These are phyloP conservation scores for Solanum ahanhuiri DNA, from an alignment of 257 asterid species.

Conservation along the genomic window DNA sequence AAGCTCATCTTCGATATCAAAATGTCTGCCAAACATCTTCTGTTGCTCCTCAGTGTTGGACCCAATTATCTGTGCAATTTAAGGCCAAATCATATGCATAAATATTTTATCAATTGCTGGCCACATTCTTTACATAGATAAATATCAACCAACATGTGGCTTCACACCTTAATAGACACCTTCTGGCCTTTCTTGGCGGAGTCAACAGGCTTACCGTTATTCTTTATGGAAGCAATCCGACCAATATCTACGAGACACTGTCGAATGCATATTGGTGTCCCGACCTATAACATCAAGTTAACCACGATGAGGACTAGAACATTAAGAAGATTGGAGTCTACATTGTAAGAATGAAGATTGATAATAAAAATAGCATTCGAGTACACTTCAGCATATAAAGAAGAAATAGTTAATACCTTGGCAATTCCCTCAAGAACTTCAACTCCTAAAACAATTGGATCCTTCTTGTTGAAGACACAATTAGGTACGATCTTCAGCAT, in stretches of 20 bases:
- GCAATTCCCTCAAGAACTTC: not conserved
- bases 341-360: not conserved
- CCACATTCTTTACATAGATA: not conserved
- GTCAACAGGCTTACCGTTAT: conserved; percentile 76
- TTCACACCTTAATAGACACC: conserved; percentile 86
- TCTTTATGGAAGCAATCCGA: conserved; percentile 81
- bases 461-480: not conserved
- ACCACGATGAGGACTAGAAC: conserved; percentile 14
- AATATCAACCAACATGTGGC: not conserved
- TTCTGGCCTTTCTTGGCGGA: conserved; percentile 84
- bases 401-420: not conserved
- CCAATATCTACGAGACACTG: conserved; percentile 71
- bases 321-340: not conserved
- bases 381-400: not conserved
- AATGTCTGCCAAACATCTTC: conserved; percentile 90
- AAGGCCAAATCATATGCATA: not conserved
- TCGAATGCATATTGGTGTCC: conserved; percentile 43
- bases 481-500: not conserved
- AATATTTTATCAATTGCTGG: not conserved
- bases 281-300: conserved; percentile 31
- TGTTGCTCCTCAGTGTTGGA: conserved; percentile 76
- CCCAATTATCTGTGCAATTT: conserved; percentile 51
- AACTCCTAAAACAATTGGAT: not conserved
- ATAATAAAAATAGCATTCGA: not conserved
- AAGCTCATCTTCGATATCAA: conserved; percentile 83